These are phyloP conservation scores for Eimeria zaria DNA, from an alignment of 169 alveolate species.

Conservation along the genomic window DNA sequence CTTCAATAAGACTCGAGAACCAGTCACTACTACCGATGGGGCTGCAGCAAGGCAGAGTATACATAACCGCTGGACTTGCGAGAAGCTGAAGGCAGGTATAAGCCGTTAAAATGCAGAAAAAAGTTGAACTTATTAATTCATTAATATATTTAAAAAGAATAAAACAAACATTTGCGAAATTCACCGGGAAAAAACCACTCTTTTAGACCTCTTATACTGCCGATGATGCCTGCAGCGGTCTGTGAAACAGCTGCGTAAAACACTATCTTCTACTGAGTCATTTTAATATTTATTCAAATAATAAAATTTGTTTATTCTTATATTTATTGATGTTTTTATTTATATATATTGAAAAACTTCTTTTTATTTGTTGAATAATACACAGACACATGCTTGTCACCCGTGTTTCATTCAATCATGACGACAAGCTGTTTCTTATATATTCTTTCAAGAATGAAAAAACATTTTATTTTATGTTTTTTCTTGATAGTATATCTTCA, in stretches of 20 bases:
- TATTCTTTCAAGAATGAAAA: not conserved
- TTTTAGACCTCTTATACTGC: not conserved
- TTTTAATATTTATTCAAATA: too few species aligned
- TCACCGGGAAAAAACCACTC: not conserved
- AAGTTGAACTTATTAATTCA: not conserved
- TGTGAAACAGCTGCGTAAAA: not conserved
- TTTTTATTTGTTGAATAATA: not conserved
- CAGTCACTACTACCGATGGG: constrained; percentile 30
- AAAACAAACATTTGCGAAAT: not conserved
- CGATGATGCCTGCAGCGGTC: constrained; percentile 20
- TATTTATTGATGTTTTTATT: not conserved
- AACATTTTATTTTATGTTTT: not conserved
- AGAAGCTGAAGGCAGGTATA: not conserved
- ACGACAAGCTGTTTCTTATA: not conserved
- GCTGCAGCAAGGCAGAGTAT: not conserved
- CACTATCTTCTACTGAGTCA: not conserved
- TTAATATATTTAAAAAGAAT: not conserved
- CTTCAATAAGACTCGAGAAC: too few species aligned
- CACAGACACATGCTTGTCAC: not conserved
- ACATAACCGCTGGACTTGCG: constrained; percentile 15
- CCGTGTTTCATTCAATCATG: not conserved
- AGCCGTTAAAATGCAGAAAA: not conserved
- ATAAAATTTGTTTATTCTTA: not conserved
- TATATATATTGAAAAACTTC: not conserved
- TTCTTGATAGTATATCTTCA: not conserved